These are phyloP conservation scores for Zygosaccharomyces sapae DNA, from an alignment of 1,139 yeast species.

Conservation along the genomic window DNA sequence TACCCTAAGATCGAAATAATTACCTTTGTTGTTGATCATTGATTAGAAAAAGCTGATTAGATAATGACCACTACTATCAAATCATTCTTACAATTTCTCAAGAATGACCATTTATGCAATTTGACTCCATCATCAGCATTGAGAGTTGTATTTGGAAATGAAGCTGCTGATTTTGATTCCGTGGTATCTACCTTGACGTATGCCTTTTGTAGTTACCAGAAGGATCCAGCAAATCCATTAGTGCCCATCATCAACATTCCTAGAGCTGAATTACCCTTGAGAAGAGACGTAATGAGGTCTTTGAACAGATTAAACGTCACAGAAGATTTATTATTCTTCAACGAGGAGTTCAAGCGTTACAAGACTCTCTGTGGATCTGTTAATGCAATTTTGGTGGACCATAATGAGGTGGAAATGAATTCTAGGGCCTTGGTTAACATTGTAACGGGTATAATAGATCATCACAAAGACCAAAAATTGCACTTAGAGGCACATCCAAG, in stretches of 20 bases:
- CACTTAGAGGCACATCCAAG: slow-evolving; percentile 50
- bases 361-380: slow-evolving; percentile 26
- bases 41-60: background rate
- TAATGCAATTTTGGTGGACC: slow-evolving; percentile 70
- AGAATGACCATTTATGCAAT: slow-evolving; percentile 6
- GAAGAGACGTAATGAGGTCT: slow-evolving; percentile 65
- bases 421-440: slow-evolving; percentile 34
- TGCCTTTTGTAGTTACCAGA: slow-evolving; percentile 50
- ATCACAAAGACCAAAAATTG: slow-evolving; percentile 69
- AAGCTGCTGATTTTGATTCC: slow-evolving; percentile 83
- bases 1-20: no score
- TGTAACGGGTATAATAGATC: slow-evolving; percentile 72
- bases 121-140: slow-evolving; percentile 16
- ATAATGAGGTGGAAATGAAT: slow-evolving; percentile 64
- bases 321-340: slow-evolving; percentile 51
- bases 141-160: slow-evolving; percentile 73
- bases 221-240: slow-evolving; percentile 30
- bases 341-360: slow-evolving; percentile 53
- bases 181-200: slow-evolving; percentile 69
- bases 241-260: slow-evolving; percentile 76
- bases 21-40: no score
- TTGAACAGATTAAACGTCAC: slow-evolving; percentile 48
- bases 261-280: slow-evolving; percentile 54
- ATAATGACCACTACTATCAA: slow-evolving; percentile 13
- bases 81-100: slow-evolving; percentile 15